phyloP scores from a whole-genome alignment of 2,329 filamentous ascomycete species.

The Venturia carpophila region DNA sequence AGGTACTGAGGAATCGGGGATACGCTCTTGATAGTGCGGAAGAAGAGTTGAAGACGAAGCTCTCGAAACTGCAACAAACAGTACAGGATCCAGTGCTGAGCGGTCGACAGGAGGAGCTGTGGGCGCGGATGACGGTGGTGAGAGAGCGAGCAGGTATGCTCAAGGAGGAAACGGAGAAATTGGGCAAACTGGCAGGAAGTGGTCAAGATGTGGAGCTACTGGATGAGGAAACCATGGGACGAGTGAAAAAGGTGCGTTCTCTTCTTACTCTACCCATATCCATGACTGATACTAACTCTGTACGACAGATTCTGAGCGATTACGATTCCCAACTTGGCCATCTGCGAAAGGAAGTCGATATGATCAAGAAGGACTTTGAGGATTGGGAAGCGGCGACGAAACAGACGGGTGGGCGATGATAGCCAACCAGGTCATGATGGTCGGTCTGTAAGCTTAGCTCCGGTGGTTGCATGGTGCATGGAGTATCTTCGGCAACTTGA shows the following conservation, averaged over 20 bases:
- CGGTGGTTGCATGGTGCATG: background rate
- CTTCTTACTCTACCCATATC: constrained; percentile 18
- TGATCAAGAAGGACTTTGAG: constrained; percentile 52
- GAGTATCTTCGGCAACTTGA: background rate
- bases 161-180: constrained; percentile 65
- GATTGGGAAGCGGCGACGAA: constrained; percentile 39
- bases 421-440: background rate
- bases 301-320: constrained; percentile 61
- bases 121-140: constrained; percentile 70
- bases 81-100: constrained; percentile 68
- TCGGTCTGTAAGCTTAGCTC: background rate
- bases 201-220: constrained; percentile 46
- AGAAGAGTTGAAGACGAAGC: constrained; percentile 66
- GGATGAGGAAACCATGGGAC: constrained; percentile 61
- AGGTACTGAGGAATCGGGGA: constrained; percentile 71
- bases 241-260: constrained; percentile 61
- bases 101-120: constrained; percentile 74
- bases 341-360: constrained; percentile 58
- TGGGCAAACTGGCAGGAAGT: constrained; percentile 42
- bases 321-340: constrained; percentile 73
- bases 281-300: constrained; percentile 21
- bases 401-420: constrained; percentile 3
- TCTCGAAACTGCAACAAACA: constrained; percentile 59
- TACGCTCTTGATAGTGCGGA: constrained; percentile 74
- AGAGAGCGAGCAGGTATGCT: constrained; percentile 65